Percentiles rank a stretch among this genome's conserved stretches.
phyloP scores from a whole-genome alignment of 2,329 filamentous ascomycete species.

The Alternaria sp. region DNA sequence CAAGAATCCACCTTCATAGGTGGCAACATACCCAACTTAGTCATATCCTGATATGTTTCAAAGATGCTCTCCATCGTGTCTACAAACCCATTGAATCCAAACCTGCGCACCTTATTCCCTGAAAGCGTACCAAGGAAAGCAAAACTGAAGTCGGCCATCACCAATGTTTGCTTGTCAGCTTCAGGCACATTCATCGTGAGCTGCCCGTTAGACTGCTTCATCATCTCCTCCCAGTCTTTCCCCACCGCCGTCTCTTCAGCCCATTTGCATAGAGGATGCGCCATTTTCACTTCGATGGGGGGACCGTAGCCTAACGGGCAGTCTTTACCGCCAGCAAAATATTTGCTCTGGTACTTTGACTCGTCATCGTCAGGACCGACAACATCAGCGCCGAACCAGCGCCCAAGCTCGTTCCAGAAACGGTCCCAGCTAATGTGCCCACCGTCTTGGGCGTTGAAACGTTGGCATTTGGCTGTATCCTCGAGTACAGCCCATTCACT shows the following conservation, averaged over 20 bases:
- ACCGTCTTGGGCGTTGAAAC: constrained; percentile 18
- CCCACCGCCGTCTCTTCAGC: not conserved
- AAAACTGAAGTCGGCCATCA: constrained; percentile 17
- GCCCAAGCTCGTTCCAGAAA: constrained; percentile 21
- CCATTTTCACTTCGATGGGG: not conserved
- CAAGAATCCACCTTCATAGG: constrained; percentile 19
- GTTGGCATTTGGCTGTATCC: constrained; percentile 17
- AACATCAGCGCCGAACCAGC: constrained; percentile 18
- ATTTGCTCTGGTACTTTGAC: not conserved
- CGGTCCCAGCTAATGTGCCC: constrained; percentile 13
- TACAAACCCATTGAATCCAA: constrained; percentile 21
- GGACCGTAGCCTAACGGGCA: constrained; percentile 17
- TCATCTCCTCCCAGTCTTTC: constrained; percentile 16
- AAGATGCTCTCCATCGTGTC: constrained; percentile 23
- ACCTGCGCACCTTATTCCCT: constrained; percentile 17
- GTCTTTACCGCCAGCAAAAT: constrained; percentile 12
- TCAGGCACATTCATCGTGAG: constrained; percentile 17
- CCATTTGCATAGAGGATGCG: constrained; percentile 10
- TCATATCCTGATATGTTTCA: constrained; percentile 26
- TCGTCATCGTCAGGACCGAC: not conserved
- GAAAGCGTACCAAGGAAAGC: constrained; percentile 9
- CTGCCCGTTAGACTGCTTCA: constrained; percentile 14
- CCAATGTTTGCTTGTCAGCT: constrained; percentile 2
- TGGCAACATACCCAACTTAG: constrained; percentile 15
- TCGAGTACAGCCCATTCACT: constrained; percentile 24